A percentile compares a stretch with the other conserved stretches of the same genome.
These are phyloP conservation scores for Tilletia indica DNA, from an alignment of 1,284 basidiomycete species.

Conservation along the genomic window DNA sequence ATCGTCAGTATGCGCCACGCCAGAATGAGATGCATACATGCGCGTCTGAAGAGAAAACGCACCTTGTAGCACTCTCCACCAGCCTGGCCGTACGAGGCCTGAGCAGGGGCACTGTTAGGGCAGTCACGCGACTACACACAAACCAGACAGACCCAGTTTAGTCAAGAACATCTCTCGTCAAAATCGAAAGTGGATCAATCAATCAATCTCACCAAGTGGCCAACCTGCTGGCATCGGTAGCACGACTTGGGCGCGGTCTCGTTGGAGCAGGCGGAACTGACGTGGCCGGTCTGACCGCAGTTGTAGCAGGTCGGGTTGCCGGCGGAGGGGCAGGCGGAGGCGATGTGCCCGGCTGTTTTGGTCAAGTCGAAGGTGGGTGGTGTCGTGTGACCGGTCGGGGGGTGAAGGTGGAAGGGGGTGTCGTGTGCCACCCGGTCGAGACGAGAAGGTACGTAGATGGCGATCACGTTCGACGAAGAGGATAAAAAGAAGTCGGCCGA, in stretches of 20 bases:
- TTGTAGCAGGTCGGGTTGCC: slow-evolving; percentile 49
- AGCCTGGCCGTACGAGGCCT: slow-evolving; percentile 22
- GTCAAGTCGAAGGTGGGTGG: neutral
- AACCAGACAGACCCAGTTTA: no score
- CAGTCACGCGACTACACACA: slow-evolving; percentile 45
- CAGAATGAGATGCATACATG: neutral
- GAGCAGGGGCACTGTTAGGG: slow-evolving; percentile 36
- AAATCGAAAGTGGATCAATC: neutral
- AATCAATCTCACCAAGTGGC: slow-evolving; percentile 38
- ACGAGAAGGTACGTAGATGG: neutral
- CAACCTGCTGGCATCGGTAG: slow-evolving; percentile 49
- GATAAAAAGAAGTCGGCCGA: no score
- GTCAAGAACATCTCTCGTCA: slow-evolving; percentile 26
- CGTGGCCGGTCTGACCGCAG: slow-evolving; percentile 51
- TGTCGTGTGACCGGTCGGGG: slow-evolving; percentile 3
- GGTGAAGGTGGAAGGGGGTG: neutral
- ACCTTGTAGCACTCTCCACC: slow-evolving; percentile 50
- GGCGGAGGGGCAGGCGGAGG: slow-evolving; percentile 48
- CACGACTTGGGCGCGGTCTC: slow-evolving; percentile 52
- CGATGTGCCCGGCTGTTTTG: slow-evolving; percentile 47
- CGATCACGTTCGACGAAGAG: neutral
- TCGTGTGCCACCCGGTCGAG: slow-evolving; percentile 2
- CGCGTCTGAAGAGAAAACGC: neutral
- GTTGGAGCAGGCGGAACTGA: slow-evolving; percentile 47
- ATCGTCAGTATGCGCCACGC: neutral